Evolutionary conservation across 1,284 basidiomycete genomes (phyloP), one percentile per base, ranked within the genome.

Genomic region (Tilletia walkeri): DNA sequence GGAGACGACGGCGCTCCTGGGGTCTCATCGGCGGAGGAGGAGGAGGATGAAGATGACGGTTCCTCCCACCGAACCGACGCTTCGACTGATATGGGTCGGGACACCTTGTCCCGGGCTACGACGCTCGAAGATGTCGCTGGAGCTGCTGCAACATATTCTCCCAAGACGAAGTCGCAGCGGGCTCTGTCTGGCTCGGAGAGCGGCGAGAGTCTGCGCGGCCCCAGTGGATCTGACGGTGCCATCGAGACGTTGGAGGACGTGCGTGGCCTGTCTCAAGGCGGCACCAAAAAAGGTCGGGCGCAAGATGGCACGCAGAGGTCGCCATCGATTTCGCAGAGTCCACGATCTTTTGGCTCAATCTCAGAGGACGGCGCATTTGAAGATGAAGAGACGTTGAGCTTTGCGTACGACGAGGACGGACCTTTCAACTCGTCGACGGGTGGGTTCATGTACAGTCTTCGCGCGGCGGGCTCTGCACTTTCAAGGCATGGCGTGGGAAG

Each of bases 371-470:
- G 50, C 50, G 7, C 6, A 7, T 53, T 53, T 18, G 50, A 53
- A 6, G 50, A 53, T 24, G 50, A 53, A 6, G 50, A 53, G 6
- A 24, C 6, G 50, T 12, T 53, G 50, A 53, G n/a, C 4, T n/a
- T 18, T 18, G 50, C 50, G 18, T 53, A 53, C 20, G 50, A 53
- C 50, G 50, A 53, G 50, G 50, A 53, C 50, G 50, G 50, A 53
- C 50, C 50, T 18, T 53, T 53, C n/a, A 18, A n/a, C 47, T 10
- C 47, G 47, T n/a, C 16, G 20, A 24, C 12, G 1, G 50, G 50
- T 24, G 50, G 50, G n/a, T 7, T 53, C 6, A 7, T 53, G 50
- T 53, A 53, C 50, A 53, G 50, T 24, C 50, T 53, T 18, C 50
- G 50, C 7, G 12, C 50, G 50, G 16, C 50, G 41, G 41, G 41